These are phyloP conservation scores for Bimuria novae-zelandiae DNA, from an alignment of 2,329 filamentous ascomycete genomes.

Conservation along the genomic window DNA sequence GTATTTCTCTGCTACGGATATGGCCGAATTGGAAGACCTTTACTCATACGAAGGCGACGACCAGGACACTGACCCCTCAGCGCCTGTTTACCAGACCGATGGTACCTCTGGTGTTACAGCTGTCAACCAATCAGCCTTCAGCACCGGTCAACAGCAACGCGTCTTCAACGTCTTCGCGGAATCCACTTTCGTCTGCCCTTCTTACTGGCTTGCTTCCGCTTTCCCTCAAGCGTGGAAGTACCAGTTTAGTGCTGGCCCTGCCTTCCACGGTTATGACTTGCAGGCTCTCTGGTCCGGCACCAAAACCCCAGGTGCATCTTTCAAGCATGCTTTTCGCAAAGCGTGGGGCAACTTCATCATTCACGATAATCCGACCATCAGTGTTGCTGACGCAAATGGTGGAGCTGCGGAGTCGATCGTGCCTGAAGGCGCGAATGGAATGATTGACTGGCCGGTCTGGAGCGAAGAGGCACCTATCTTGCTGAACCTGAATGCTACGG, in stretches of 20 bases:
- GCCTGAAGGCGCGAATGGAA: slow-evolving; percentile 19
- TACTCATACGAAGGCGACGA: slow-evolving; percentile 37
- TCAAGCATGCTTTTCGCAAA: slow-evolving; percentile 40
- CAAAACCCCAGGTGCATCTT: slow-evolving; percentile 26
- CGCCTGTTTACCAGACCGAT: slow-evolving; percentile 31
- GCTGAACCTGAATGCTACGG: slow-evolving; percentile 38
- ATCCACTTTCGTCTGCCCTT: slow-evolving; percentile 50
- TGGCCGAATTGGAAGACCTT: slow-evolving; percentile 28
- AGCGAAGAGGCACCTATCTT: slow-evolving; percentile 21
- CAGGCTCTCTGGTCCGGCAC: slow-evolving; percentile 36
- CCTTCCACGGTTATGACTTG: slow-evolving; percentile 41
- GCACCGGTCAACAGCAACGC: slow-evolving; percentile 41
- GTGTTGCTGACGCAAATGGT: slow-evolving; percentile 32
- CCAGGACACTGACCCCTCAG: slow-evolving; percentile 23
- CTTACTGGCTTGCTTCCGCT: slow-evolving; percentile 47
- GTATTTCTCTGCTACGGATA: slow-evolving; percentile 40
- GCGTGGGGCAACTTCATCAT: slow-evolving; percentile 42
- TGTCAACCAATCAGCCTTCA: slow-evolving; percentile 36
- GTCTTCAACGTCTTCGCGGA: slow-evolving; percentile 52
- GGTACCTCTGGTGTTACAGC: slow-evolving; percentile 29
- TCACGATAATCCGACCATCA: slow-evolving; percentile 31
- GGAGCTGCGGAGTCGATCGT: slow-evolving; percentile 29
- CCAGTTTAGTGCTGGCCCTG: slow-evolving; percentile 34
- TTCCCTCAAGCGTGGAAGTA: slow-evolving; percentile 41
- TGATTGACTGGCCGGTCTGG: slow-evolving; percentile 38